phyloP scores from a whole-genome alignment of 345 rosid species.

The Carallia pectinifolia region DNA sequence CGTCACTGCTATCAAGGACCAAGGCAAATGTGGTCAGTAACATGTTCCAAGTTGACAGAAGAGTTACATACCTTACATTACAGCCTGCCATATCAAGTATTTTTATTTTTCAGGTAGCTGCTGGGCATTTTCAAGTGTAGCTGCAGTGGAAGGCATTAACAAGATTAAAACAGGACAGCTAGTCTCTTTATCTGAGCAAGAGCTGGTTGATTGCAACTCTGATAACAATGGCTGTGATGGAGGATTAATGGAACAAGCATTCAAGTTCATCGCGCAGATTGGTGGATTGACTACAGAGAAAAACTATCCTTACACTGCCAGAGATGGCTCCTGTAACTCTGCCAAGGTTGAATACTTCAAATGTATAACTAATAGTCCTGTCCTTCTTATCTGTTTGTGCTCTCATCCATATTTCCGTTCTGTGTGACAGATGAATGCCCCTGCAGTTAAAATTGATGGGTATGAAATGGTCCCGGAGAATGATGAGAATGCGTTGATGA shows the following conservation, averaged over 20 bases:
- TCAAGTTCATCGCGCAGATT: constrained; percentile 33
- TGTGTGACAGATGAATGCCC: constrained; percentile 30
- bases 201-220: constrained; percentile 32
- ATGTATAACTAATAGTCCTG: no score
- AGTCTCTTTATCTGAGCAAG: constrained; percentile 34
- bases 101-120: constrained; percentile 31
- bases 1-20: constrained; percentile 33
- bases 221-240: constrained; percentile 34
- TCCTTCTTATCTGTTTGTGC: background rate
- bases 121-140: constrained; percentile 44
- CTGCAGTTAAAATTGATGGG: constrained; percentile 43
- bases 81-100: background rate
- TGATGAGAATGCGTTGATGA: constrained; percentile 46
- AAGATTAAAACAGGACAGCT: constrained; percentile 41
- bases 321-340: constrained; percentile 43
- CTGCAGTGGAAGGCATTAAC: constrained; percentile 43
- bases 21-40: constrained; percentile 39
- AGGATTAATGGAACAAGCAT: constrained; percentile 38
- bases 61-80: background rate
- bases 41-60: background rate
- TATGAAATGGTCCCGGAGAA: constrained; percentile 51
- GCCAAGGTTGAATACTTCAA: constrained; percentile 9
- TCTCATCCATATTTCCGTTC: background rate
- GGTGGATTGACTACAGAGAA: constrained; percentile 49
- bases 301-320: constrained; percentile 45